Evolutionary conservation across 805 yeast genomes (phyloP), one percentile per base, ranked within the genome.

Genomic region (Candida orba): DNA sequence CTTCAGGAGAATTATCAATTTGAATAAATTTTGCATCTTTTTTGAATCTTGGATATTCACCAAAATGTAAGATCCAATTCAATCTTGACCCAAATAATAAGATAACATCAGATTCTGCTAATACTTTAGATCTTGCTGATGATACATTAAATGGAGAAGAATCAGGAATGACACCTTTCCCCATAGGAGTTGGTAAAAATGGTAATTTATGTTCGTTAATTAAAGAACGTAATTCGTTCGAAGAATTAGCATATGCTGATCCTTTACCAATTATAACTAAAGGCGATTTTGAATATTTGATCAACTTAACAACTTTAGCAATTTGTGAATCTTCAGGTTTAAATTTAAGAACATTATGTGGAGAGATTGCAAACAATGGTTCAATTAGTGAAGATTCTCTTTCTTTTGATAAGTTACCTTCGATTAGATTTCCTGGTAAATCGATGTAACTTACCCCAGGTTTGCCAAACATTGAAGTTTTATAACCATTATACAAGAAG

Each of bases 101-200:
- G 2, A 82, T 68, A 4, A 81, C 75, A 53, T 81, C 87, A 0
- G 87, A 77, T 7, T 60, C 50, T 47, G 65, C 67, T 51, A 82
- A 63, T 0, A 77, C 85, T n/a, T 66, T 63, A 0, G 86, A 77
- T 44, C 89, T 65, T 4, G 84, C 85, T 3, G 85, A 77, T 0
- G 84, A 73, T 13, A 78, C 69, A 50, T 81, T 81, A 29, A 68
- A 55, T 0, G 52, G 53, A 34, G 63, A 58, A 4, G 59, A 50
- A 54, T 82, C 90, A 3, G 75, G 65, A 1, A 82, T 61, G 1
- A 81, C 76, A 9, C 90, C 90, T 58, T 82, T 82, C 0, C 84
- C 90, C 90, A 82, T 82, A 4, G 90, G 88, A 0, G 89, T 81
- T 9, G 89, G 86, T 39, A 82, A 54, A 51, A 82, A 82, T 1